Evolutionary conservation across 1,284 basidiomycete genomes (phyloP), one percentile per base, ranked within the genome.

Genomic region (Ganoderma boninense): DNA sequence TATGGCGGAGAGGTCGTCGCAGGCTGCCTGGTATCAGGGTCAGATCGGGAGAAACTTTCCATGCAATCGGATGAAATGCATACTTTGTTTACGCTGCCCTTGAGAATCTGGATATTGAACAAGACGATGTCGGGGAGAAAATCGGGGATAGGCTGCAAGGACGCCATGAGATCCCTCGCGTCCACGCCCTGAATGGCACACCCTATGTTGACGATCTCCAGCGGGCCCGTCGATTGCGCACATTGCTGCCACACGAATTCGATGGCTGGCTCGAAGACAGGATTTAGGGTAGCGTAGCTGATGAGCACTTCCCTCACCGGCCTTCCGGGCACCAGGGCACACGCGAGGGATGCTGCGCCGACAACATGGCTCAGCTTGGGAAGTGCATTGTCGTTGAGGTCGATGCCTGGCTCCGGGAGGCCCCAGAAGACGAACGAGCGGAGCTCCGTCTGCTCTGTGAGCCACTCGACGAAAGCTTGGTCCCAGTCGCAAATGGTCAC

Each of bases 301-400:
- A 56, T 20, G 13, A 56, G 54, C 54, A 32, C 54, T 29, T 56
- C 54, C 14, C 16, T 56, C 29, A 56, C 54, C 13, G 54, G 54
- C 4, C 54, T 16, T 29, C 54, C 54, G 54, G 54, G 54, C 14
- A 56, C 54, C 54, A 29, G 13, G 13, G 14, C 29, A 14, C 29
- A 29, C 0, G 29, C 54, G 54, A 56, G 54, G 14, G 54, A 56
- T 14, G 54, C 26, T 13, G 54, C 54, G 11, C 29, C 54, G 26
- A 56, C 54, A 14, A 56, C 54, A 5, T 56, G 54, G 54, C 29
- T 56, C 54, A 56, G 54, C 54, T 32, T 56, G 14, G 54, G 54
- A 26, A 56, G 54, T 14, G 54, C 54, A 1, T 4, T 4, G 54
- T 56, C 54, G 54, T 29, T 11, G 54, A 56, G 29, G 54, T 56